phyloP scores from a whole-genome alignment of 192 early-diverging fungal species.

The Phlyctochytrium arcticum region DNA sequence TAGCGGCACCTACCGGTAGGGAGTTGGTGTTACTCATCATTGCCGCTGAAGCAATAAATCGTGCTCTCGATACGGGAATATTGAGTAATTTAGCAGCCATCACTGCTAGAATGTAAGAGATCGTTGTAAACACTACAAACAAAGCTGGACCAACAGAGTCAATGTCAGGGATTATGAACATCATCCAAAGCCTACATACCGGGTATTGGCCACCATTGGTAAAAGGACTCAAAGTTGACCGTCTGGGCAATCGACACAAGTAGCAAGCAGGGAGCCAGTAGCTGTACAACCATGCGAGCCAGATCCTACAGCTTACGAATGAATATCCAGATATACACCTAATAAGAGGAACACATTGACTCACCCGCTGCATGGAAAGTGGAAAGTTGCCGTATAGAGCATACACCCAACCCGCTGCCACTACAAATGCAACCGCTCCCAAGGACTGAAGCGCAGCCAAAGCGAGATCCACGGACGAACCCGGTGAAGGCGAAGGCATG shows the following conservation, averaged over 20 bases:
- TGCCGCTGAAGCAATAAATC: slow-evolving; percentile 12
- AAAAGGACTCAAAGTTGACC: slow-evolving; percentile 8
- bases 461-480: slow-evolving; percentile 11
- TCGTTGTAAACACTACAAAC: slow-evolving; percentile 1
- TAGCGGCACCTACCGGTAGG: slow-evolving; percentile 10
- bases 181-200: slow-evolving; percentile 3
- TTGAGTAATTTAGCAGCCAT: neutral
- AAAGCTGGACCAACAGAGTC: neutral
- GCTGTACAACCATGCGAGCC: slow-evolving; percentile 20
- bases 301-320: neutral
- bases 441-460: slow-evolving; percentile 18
- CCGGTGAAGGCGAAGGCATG: too few relatives aligned
- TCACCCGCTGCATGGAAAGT: slow-evolving; percentile 10
- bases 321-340: too few relatives aligned
- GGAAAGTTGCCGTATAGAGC: slow-evolving; percentile 12
- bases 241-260: slow-evolving; percentile 21
- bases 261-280: slow-evolving; percentile 20
- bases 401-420: slow-evolving; percentile 17
- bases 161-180: neutral
- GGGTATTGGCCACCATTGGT: slow-evolving; percentile 23
- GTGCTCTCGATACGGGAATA: slow-evolving; percentile 3
- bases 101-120: neutral
- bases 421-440: slow-evolving; percentile 18
- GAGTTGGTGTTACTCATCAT: slow-evolving; percentile 23
- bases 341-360: neutral